Base-by-base conservation (phyloP, 306 rosid species). In the Pyrus betulifolia region DNA sequence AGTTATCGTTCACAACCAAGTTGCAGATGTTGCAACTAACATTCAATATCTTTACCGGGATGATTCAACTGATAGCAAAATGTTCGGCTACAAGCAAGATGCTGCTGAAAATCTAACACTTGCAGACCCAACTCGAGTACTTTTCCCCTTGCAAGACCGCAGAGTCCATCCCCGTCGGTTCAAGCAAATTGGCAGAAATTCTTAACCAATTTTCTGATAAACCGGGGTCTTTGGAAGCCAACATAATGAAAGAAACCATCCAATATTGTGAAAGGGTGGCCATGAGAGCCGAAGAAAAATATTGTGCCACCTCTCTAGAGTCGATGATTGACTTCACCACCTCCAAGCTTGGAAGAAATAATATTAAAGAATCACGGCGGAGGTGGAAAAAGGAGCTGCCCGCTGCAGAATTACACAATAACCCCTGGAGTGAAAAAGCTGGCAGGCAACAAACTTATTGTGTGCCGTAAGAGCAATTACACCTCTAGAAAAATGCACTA, bases 271-370 rank as follows among this genome's bases (percentile, higher is more conserved):
- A 93, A 78, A 64, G 74, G 0, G 33, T 45, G 0, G 69, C 69
- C 0, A 69, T 76, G 0, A 61, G 18, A 59, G 94, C 89, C 0
- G 94, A 90, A 67, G 90, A 90, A 19, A 88, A 85, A 63, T 88
- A 81, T 5, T 93, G 96, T 23, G 94, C 95, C 30, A 90, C 90
- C 28, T 90, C 98, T 2, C 70, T 93, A 1, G 98, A 93, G 55
- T 86, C 95, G 0, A 87, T 93, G 97, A 74, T n/a, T 1, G 54
- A 46, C 19, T 46, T 14, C 54, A 15, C 54, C 19, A 46, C 54
- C 7, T 14, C 54, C 54, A 19, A 72, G 82, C 88, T 93, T 0
- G 94, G 97, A 0, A 87, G 76, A 54, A 61, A 82, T 0, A 84
- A 46, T 4, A 46, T 85, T 55, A 38, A 66, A 15, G 87, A 15